Base-by-base conservation (phyloP, 768 basidiomycete species). In the Russula earlei region DNA sequence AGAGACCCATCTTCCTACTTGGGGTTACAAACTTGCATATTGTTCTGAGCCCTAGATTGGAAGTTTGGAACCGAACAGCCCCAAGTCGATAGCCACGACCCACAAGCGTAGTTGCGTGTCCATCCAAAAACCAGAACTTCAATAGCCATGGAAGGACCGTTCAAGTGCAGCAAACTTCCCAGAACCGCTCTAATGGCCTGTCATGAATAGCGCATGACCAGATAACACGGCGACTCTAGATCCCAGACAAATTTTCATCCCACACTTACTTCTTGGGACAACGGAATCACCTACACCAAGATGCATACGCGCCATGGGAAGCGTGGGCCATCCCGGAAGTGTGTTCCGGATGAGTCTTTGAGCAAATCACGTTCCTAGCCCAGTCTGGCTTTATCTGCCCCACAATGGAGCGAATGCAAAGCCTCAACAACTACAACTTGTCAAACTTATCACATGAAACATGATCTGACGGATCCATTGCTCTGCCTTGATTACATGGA, bases 201-300 rank as follows among this genome's bases (percentile, higher is more conserved):
- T 36, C 4, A 36, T 36, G 10, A 15, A 4, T 15, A n/a, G n/a
- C n/a, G n/a, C 34, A 36, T 36, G 4, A 36, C 12, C n/a, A n/a
- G n/a, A n/a, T n/a, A n/a, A 10, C 29, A 31, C 10, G 29, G 29
- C 3, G 10, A 31, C 66, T 77, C 78, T 0, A 80, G 83, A 9
- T 19, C 22, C 6, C 25, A 15, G 17, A 22, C 68, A 82, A 38
- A 66, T 86, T 49, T 22, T 37, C 14, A 27, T 7, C 14, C 27
- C 24, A 42, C 12, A 27, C 27, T 45, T 20, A n/a, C 34, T 33
- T 41, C 14, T 46, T 29, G 29, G 25, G 24, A 34, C 48, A 14
- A 24, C 40, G 33, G 37, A 27, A 29, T 41, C 27, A 27, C 22
- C 46, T 87, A 87, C 44, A 60, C 62, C 85, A 9, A 83, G 85